Percentiles rank a stretch among this genome's conserved stretches.
These are phyloP conservation scores for Hymenoscyphus repandus DNA, from an alignment of 2,329 filamentous ascomycete genomes.

Conservation along the genomic window DNA sequence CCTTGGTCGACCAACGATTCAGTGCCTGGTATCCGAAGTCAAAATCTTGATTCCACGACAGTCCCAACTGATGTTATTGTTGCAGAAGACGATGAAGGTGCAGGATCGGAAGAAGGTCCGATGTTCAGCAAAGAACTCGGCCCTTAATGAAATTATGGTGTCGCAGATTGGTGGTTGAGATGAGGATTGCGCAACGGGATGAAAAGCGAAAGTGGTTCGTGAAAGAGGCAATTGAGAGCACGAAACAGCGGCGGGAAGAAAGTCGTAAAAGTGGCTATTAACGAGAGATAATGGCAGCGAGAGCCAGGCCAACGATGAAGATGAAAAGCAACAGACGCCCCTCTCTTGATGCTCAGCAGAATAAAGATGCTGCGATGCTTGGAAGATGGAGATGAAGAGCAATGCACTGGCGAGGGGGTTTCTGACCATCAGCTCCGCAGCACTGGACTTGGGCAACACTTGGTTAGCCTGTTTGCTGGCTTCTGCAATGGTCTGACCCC, in stretches of 20 bases:
- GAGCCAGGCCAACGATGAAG: neutral
- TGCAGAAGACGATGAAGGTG: neutral
- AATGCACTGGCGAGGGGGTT: no score
- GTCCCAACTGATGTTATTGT: neutral
- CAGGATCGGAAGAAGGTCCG: neutral
- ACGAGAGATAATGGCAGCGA: neutral
- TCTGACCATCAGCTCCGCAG: no score
- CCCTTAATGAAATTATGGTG: neutral
- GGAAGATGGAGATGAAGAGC: neutral
- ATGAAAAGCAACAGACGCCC: neutral
- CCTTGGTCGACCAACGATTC: conserved; percentile 24
- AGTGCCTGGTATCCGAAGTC: no score
- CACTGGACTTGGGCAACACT: no score
- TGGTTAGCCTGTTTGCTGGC: no score
- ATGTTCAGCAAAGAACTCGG: conserved; percentile 7
- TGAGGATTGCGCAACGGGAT: no score
- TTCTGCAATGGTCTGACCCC: no score
- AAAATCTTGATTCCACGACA: no score
- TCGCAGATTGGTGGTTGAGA: neutral
- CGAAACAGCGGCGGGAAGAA: neutral
- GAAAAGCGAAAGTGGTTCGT: neutral
- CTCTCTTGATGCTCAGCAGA: no score
- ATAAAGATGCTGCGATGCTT: no score
- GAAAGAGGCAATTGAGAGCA: neutral
- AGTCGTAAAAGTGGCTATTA: neutral